Evolutionary conservation across 2,329 filamentous ascomycete species (phyloP), one percentile per base, ranked within the genome.

Genomic region (Ustulina deusta): DNA sequence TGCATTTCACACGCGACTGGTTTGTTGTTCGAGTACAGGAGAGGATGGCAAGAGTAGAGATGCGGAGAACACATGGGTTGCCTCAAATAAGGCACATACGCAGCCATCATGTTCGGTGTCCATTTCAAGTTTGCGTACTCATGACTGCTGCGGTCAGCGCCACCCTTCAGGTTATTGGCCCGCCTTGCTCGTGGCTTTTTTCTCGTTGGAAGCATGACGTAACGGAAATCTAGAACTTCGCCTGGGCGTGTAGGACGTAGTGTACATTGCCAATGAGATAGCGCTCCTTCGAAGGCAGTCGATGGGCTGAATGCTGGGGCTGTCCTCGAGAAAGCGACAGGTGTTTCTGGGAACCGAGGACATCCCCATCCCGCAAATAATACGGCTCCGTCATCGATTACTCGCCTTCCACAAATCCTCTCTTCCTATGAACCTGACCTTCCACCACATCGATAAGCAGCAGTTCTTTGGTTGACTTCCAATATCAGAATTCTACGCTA

Each of bases 1-100:
- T 40, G 48, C 9, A 32, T 61, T 27, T 38, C 32, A 10, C 46
- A 51, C 17, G 13, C 44, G 11, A 13, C 44, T 40, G 5, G 29
- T 22, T n/a, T 36, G 27, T 40, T 34, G 29, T 32, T 61, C 20
- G 46, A 42, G 32, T 22, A 27, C 27, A 40, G 9, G 38, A 27
- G 32, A 42, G 22, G 20, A 57, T 27, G 17, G 15, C 3, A 7
- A 51, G 11, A 27, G 32, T 29, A 52, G 11, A 29, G 42, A 20
- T 61, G 58, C 58, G 58, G 58, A 44, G 58, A 29, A 29, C 15
- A 51, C 57, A n/a, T 27, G 11, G 56, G 56, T 29, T 59, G 11
- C 56, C 42, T 59, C 44, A 59, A n/a, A 13, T 48, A 36, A 17
- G 42, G n/a, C 32, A 25, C 10, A 20, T 7, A 10, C 34, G 13